A percentile compares a stretch with the other conserved stretches of the same genome.
These are phyloP conservation scores for Auriculariales sp. DNA, from an alignment of 768 basidiomycete genomes.

Conservation along the genomic window DNA sequence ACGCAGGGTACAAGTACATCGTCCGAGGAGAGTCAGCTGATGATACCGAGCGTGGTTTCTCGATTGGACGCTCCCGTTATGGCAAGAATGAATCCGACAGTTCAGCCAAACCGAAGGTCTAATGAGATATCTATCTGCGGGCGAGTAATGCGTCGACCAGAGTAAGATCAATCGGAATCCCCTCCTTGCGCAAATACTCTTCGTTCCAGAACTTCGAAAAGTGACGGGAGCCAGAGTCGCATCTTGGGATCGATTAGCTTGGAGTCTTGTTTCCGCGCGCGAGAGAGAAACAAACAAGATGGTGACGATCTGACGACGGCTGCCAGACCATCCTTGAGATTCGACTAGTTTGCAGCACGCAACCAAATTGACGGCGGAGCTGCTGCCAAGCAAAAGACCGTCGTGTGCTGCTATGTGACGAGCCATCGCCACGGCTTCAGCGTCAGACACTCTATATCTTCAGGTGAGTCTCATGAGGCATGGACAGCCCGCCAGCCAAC, in stretches of 20 bases:
- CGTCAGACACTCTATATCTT: conserved; percentile 69
- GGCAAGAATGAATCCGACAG: no score
- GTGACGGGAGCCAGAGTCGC: conserved; percentile 84
- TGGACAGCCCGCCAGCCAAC: not conserved
- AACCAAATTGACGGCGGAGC: conserved; percentile 92
- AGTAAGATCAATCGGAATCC: conserved; percentile 25
- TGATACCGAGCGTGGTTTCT: no score
- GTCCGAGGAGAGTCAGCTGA: no score
- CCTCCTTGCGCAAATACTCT: conserved; percentile 25
- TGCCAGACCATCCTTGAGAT: conserved; percentile 50
- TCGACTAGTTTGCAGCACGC: conserved; percentile 73
- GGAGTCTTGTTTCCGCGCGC: not conserved
- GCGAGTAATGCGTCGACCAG: conserved; percentile 27
- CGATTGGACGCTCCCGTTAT: no score
- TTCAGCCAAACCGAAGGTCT: no score
- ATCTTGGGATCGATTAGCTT: conserved; percentile 25
- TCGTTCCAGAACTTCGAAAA: conserved; percentile 76
- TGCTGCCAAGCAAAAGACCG: conserved; percentile 89
- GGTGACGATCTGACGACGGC: conserved; percentile 60
- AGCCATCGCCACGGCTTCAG: conserved; percentile 92
- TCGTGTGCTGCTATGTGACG: conserved; percentile 44
- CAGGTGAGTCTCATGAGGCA: conserved; percentile 5
- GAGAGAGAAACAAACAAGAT: conserved; percentile 40
- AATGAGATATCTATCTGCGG: no score
- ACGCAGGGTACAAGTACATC: no score